phyloP scores from a whole-genome alignment of 176 grass and related monocot species.

The Ensete ventricosum region DNA sequence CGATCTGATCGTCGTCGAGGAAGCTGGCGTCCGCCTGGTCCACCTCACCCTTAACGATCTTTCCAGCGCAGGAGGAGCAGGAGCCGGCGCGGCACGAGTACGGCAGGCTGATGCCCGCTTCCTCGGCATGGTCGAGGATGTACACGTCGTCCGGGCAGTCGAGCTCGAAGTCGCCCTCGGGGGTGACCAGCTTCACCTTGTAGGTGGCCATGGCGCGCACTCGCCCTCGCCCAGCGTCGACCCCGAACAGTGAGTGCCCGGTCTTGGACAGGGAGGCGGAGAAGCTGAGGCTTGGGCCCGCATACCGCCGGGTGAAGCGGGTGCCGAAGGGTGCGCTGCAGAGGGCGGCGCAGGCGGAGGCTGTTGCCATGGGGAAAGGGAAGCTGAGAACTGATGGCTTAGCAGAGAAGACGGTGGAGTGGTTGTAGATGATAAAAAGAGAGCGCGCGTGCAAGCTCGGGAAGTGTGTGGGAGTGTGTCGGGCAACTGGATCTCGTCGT shows the following conservation, averaged over 20 bases:
- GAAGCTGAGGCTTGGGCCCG: not conserved
- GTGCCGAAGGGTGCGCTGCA: conserved; percentile 38
- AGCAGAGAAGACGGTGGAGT: not conserved
- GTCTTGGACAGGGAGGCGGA: not conserved
- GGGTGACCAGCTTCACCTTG: conserved; percentile 44
- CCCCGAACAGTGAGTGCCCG: not conserved
- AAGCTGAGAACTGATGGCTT: not conserved
- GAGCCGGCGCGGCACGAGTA: conserved; percentile 58
- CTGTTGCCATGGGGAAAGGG: not conserved
- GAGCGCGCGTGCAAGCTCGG: no score
- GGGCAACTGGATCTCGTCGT: no score
- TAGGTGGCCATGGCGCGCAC: conserved; percentile 32
- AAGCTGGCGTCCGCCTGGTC: conserved; percentile 78
- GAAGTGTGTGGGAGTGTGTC: no score
- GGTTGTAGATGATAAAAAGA: no score
- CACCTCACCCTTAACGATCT: conserved; percentile 40
- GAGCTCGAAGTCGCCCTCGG: conserved; percentile 20
- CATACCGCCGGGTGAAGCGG: not conserved
- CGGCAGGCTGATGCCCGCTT: conserved; percentile 52
- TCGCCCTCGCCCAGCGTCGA: not conserved
- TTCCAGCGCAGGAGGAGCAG: conserved; percentile 13
- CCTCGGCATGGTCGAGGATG: conserved; percentile 60
- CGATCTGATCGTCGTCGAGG: conserved; percentile 61
- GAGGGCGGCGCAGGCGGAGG: conserved; percentile 23
- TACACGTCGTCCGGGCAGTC: conserved; percentile 40